Conservation (phyloP, 2,329 filamentous ascomycete species). For the Colletotrichum sp. region DNA sequence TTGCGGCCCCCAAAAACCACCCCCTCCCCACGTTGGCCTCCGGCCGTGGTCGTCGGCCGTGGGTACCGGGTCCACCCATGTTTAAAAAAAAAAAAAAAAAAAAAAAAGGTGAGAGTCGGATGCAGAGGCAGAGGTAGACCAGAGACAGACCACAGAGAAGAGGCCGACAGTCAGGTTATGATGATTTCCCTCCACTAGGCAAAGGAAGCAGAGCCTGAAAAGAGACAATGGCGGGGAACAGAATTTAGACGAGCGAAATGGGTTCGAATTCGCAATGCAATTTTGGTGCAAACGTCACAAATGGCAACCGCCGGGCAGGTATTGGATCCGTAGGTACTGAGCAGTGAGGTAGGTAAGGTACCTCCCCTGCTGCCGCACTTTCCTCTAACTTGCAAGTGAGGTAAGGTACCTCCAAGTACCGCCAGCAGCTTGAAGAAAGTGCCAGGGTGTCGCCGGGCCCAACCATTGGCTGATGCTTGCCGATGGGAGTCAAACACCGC, state of each 20-base stretch:
- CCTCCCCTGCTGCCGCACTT: background rate
- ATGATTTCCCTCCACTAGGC: background rate
- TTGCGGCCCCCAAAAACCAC: no score
- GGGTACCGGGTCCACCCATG: no score
- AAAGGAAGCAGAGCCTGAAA: background rate
- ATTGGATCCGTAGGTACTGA: background rate
- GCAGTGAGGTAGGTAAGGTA: background rate
- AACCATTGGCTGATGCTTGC: background rate
- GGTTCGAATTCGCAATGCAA: constrained; percentile 4
- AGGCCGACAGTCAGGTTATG: background rate
- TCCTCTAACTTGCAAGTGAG: background rate
- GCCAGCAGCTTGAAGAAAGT: background rate
- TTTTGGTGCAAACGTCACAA: constrained; percentile 22
- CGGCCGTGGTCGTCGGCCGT: no score
- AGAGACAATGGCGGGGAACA: constrained; percentile 3
- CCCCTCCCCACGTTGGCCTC: no score
- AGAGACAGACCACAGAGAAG: background rate
- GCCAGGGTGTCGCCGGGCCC: background rate
- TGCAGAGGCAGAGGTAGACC: background rate
- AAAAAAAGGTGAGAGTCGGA: background rate
- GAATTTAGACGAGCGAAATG: constrained; percentile 6
- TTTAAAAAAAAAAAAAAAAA: no score
- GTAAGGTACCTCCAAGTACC: background rate
- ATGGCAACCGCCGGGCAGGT: background rate
- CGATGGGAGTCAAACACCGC: background rate